Evolutionary conservation across 441 rosid species (phyloP).

Genomic region (Breynia disticha): DNA sequence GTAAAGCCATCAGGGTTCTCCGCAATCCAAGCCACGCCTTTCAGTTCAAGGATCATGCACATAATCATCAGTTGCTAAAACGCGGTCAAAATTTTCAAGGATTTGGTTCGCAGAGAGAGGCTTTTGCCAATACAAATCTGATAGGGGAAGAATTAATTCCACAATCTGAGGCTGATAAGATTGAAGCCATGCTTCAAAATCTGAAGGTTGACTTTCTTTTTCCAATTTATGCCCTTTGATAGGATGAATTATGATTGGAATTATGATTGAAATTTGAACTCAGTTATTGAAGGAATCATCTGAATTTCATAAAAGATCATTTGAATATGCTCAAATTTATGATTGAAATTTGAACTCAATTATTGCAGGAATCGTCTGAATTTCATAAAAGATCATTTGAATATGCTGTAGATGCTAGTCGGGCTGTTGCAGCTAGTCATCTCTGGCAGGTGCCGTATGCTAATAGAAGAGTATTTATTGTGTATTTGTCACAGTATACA

Average conservation of each 20-base stretch:
- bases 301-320: constrained; percentile 89
- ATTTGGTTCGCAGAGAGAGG: constrained; percentile 47
- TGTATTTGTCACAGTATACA: constrained; percentile 7
- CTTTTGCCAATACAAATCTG: constrained; percentile 35
- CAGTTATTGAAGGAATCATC: constrained; percentile 59
- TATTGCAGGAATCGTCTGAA: constrained; percentile 73
- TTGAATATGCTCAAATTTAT: constrained; percentile 35
- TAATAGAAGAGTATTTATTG: constrained; percentile 3
- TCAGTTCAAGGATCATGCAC: constrained; percentile 45
- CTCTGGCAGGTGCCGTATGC: constrained; percentile 85
- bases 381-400: constrained; percentile 94
- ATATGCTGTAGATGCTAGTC: constrained; percentile 71
- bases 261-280: background rate
- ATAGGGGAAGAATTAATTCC: constrained; percentile 81
- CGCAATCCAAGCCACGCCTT: constrained; percentile 78
- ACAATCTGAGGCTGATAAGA: constrained; percentile 88
- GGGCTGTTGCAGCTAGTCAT: constrained; percentile 95
- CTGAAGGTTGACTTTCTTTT: constrained; percentile 50
- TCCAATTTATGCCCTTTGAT: background rate
- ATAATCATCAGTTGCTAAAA: constrained; percentile 43
- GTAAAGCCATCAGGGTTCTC: constrained; percentile 93
- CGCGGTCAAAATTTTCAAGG: constrained; percentile 51
- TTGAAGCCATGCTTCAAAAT: constrained; percentile 80
- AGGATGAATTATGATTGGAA: too few relatives aligned
- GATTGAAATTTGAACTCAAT: background rate